Conservation (phyloP, 352 stramenopile species). For the Pythium aquatile region DNA sequence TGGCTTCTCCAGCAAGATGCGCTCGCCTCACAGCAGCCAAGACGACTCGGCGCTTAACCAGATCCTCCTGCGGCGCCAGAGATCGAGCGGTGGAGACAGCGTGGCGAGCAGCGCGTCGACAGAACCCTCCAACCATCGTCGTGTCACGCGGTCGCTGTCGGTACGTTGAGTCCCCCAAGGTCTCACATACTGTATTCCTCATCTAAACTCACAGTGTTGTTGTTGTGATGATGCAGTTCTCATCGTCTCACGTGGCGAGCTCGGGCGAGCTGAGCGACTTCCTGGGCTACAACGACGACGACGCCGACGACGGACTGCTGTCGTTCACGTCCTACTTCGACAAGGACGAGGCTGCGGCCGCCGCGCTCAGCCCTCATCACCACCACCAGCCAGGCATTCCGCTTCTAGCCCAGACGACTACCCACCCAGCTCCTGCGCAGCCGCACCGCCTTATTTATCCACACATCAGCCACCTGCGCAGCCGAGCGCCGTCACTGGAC, state of each 20-base stretch:
- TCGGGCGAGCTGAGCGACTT: slow-evolving; percentile 55
- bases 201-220: slow-evolving; percentile 1
- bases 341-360: not conserved
- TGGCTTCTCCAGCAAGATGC: slow-evolving; percentile 24
- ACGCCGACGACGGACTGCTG: slow-evolving; percentile 5
- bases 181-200: not conserved
- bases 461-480: not conserved
- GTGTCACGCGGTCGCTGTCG: slow-evolving; percentile 50
- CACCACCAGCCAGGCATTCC: not conserved
- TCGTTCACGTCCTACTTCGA: slow-evolving; percentile 18
- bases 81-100: slow-evolving; percentile 38
- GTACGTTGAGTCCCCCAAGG: slow-evolving; percentile 32
- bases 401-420: not conserved
- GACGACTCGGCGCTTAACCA: not conserved
- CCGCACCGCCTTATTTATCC: not conserved
- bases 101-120: slow-evolving; percentile 66
- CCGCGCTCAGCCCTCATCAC: not conserved
- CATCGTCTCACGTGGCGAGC: slow-evolving; percentile 31
- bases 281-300: slow-evolving; percentile 50
- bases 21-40: slow-evolving; percentile 19
- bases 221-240: slow-evolving; percentile 25
- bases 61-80: not conserved
- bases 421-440: not conserved
- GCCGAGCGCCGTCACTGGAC: slow-evolving; percentile 18
- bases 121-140: slow-evolving; percentile 47